Conservation (phyloP, 805 yeast species). For the Teunomyces funiuensis region DNA sequence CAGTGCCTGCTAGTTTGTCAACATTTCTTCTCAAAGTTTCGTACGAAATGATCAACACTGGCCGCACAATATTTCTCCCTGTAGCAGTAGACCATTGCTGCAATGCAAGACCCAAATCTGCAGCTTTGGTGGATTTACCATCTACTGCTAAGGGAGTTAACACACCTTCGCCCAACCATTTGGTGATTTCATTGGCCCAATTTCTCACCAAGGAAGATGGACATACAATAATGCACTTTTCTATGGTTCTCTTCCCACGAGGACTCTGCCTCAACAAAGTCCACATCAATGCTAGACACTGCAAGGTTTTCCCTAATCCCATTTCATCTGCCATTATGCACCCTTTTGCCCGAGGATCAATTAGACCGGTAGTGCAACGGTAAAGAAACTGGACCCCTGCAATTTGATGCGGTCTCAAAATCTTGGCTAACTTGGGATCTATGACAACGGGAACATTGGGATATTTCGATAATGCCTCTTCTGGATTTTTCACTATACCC, state of each 20-base stretch:
- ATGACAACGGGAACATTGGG: constrained; percentile 95
- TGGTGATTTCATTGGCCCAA: constrained; percentile 95
- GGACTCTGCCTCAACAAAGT: constrained; percentile 88
- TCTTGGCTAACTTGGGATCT: constrained; percentile 82
- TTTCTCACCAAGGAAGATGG: constrained; percentile 92
- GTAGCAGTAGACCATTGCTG: constrained; percentile 83
- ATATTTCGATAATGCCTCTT: constrained; percentile 49
- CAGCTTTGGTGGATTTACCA: constrained; percentile 76
- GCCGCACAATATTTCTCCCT: constrained; percentile 87
- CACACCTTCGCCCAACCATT: constrained; percentile 95
- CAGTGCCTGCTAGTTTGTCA: constrained; percentile 67
- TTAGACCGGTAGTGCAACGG: constrained; percentile 85
- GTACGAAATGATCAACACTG: constrained; percentile 90
- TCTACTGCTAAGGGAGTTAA: constrained; percentile 87
- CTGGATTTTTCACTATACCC: constrained; percentile 60
- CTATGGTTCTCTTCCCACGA: constrained; percentile 75
- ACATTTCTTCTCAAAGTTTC: constrained; percentile 90
- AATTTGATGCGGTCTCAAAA: constrained; percentile 92
- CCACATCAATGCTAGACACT: constrained; percentile 91
- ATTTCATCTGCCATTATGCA: constrained; percentile 98
- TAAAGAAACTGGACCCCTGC: constrained; percentile 93
- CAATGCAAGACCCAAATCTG: constrained; percentile 66
- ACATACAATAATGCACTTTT: constrained; percentile 89
- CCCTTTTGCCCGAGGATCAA: constrained; percentile 82
- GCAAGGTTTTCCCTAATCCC: constrained; percentile 92